Evolutionary conservation across 2,329 filamentous ascomycete species (phyloP).

Genomic region (Microsporum ferrugineum): DNA sequence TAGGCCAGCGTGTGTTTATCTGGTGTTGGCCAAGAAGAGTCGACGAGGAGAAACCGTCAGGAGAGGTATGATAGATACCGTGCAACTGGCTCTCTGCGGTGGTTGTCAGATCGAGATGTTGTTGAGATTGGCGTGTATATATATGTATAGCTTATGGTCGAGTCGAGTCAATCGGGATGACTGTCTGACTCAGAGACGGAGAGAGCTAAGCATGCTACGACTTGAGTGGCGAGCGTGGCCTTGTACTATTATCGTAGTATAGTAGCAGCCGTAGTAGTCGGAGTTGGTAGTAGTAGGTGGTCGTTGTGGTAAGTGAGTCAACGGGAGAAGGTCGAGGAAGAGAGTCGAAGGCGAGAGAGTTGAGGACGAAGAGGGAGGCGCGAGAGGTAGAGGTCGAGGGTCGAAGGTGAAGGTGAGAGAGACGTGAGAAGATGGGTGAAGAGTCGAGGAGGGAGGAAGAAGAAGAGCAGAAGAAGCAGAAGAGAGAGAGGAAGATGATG

Average conservation of each 20-base stretch:
- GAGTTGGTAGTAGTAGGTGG: not conserved
- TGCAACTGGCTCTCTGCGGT: not conserved
- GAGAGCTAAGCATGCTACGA: not conserved
- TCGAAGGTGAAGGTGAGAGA: slow-evolving; percentile 4
- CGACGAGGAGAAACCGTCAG: not conserved
- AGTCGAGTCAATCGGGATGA: not conserved
- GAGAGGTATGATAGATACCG: not conserved
- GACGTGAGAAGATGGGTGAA: slow-evolving; percentile 12
- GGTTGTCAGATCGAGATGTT: not conserved
- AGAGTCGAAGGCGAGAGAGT: slow-evolving; percentile 21
- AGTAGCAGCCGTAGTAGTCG: not conserved
- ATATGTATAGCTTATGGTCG: not conserved
- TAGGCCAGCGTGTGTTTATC: not conserved
- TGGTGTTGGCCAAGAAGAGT: not conserved
- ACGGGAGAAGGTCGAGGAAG: slow-evolving; percentile 15
- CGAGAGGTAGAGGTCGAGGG: slow-evolving; percentile 16
- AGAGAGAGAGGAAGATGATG: slow-evolving; percentile 22
- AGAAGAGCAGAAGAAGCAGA: slow-evolving; percentile 13
- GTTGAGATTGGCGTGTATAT: not conserved
- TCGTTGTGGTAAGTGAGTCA: slow-evolving; percentile 20
- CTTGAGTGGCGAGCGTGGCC: not conserved
- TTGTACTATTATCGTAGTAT: no score
- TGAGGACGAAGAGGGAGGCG: slow-evolving; percentile 20
- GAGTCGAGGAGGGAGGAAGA: slow-evolving; percentile 10
- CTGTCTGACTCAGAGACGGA: not conserved